These are phyloP conservation scores for Solanum paucissectum DNA, from an alignment of 257 asterid species.

Conservation along the genomic window DNA sequence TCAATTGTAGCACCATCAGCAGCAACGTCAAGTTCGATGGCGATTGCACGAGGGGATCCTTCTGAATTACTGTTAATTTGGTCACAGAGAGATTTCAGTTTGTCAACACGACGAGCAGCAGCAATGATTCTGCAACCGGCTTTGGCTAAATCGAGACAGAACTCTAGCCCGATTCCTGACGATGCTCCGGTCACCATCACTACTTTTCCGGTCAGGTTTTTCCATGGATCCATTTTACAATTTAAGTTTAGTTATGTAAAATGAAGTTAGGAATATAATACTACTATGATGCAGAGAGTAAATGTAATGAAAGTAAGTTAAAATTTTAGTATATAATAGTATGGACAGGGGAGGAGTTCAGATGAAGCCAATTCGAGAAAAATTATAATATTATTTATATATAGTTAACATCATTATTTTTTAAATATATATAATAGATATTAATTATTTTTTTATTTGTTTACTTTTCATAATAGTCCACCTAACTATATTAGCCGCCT, in stretches of 20 bases:
- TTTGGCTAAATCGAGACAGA: background rate
- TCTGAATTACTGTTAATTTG: background rate
- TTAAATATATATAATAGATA: no score
- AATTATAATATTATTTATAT: no score
- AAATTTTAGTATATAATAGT: background rate
- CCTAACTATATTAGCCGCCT: background rate
- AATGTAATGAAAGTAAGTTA: background rate
- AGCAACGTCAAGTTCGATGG: constrained; percentile 47
- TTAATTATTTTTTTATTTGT: no score
- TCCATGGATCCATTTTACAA: background rate
- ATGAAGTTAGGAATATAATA: background rate
- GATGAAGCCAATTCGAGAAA: no score
- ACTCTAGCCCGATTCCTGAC: background rate
- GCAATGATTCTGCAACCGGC: background rate
- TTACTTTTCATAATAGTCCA: background rate
- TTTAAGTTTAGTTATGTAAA: no score
- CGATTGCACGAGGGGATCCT: constrained; percentile 2
- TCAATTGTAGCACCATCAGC: constrained; percentile 20
- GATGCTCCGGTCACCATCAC: background rate
- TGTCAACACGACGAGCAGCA: background rate
- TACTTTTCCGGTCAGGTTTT: background rate
- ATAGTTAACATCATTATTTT: no score
- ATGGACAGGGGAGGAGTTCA: background rate
- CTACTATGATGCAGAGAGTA: background rate
- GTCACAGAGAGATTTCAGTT: background rate